These are phyloP conservation scores for Stephania yunnanensis DNA, from an alignment of 164 flowering plant species.

Conservation along the genomic window DNA sequence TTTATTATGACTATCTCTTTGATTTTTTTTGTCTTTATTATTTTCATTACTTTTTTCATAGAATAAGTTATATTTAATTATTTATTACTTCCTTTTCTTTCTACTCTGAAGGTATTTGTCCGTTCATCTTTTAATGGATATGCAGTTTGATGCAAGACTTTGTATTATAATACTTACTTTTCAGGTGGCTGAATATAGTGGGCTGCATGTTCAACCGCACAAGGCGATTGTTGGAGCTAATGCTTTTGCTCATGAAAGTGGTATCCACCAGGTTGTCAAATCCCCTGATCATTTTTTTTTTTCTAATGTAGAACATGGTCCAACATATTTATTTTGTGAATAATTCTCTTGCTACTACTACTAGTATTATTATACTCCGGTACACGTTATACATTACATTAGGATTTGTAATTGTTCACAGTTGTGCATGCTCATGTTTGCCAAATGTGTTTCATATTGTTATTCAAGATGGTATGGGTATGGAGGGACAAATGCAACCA, in stretches of 20 bases:
- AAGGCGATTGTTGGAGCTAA: constrained; percentile 98
- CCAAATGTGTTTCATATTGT: not conserved
- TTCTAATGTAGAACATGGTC: not conserved
- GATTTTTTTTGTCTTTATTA: not conserved
- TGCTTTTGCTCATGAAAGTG: constrained; percentile 99
- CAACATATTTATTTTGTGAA: not conserved
- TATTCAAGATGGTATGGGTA: not conserved
- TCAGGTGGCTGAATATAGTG: constrained; percentile 82
- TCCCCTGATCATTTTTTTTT: not conserved
- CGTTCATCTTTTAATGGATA: constrained; percentile 5
- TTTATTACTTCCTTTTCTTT: not conserved
- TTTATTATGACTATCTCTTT: constrained; percentile 1
- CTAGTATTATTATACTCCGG: not conserved
- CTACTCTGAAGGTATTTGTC: not conserved
- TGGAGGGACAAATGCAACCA: not conserved
- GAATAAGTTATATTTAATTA: not conserved
- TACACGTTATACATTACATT: not conserved
- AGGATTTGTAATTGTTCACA: not conserved
- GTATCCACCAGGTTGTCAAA: constrained; percentile 82
- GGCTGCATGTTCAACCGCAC: constrained; percentile 83
- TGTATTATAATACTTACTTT: constrained; percentile 5
- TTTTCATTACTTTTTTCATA: not conserved
- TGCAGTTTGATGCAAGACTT: not conserved
- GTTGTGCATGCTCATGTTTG: not conserved
- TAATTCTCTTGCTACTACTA: not conserved